Evolutionary conservation across 1,139 yeast genomes (phyloP), one percentile per base, ranked within the genome.

Genomic region (Taiozyma sp.): DNA sequence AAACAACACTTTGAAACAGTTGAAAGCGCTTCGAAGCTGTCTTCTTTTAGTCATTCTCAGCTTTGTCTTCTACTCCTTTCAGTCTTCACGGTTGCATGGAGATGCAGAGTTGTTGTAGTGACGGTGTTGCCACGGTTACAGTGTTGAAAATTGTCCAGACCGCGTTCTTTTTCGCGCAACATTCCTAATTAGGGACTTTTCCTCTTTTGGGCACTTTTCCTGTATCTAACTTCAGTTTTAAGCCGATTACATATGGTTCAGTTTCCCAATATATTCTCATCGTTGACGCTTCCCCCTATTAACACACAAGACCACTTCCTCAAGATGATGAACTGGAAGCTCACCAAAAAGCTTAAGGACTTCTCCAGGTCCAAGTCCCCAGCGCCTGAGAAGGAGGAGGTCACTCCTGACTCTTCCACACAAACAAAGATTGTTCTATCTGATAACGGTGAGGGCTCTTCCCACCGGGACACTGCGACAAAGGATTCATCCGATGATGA

Each of bases 251-350:
- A 28, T 28, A 28, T 10, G 13, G 30, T 28, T 28, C 30, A 28
- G 30, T 28, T 28, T 10, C 13, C 30, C 8, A 4, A 10, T 9
- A 28, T 8, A 28, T 28, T 28, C 13, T 9, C 10, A 28, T 28
- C 30, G 4, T 28, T 28, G 10, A 28, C 10, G 13, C 13, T 28
- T 10, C 4, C 30, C 10, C 30, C 13, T 28, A 28, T 28, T 3
- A 13, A 6, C 36, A 32, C 36, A 32, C 19, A 32, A 4, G 36
- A 32, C 19, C 19, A 24, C 19, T 24, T 5, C 19, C 23, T 24
- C 23, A 56, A 45, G 44, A 62, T 58, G 63, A 61, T 62, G 62
- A 55, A 62, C 45, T 70, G 73, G 73, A 70, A 69, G 51, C 62
- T 70, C 42, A 67, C 73, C 13, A 68, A 69, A 61, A 70, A 62